phyloP scores from a whole-genome alignment of 805 yeast genomes.

The Starmerella sp. region DNA sequence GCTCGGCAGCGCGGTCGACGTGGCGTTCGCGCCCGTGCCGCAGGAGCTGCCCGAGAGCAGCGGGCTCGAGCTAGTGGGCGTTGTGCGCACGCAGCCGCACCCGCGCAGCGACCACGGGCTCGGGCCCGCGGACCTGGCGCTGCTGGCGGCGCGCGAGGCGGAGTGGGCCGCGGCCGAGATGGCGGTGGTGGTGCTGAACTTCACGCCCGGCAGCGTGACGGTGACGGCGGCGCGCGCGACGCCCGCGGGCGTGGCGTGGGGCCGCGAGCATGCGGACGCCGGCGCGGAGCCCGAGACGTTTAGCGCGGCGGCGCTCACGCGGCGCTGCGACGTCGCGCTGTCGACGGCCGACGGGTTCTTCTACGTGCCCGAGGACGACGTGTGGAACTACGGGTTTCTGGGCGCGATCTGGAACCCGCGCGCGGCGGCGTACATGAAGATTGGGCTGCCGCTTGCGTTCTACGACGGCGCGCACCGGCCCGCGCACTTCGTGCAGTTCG shows the following conservation, averaged over 20 bases:
- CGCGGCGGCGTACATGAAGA: conserved; percentile 49
- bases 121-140: conserved; percentile 60
- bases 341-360: conserved; percentile 71
- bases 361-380: conserved; percentile 67
- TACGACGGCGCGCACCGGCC: conserved; percentile 85
- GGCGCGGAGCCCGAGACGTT: conserved; percentile 51
- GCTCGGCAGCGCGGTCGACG: conserved; percentile 56
- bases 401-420: conserved; percentile 70
- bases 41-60: conserved; percentile 32
- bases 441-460: conserved; percentile 70
- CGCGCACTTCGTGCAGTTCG: conserved; percentile 68
- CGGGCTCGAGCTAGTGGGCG: conserved; percentile 73
- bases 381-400: conserved; percentile 88
- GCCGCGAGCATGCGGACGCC: conserved; percentile 43
- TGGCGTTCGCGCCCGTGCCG: conserved; percentile 44
- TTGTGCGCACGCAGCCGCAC: conserved; percentile 82
- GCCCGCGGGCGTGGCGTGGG: conserved; percentile 71
- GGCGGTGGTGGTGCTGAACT: conserved; percentile 53
- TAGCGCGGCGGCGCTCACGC: conserved; percentile 36
- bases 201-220: conserved; percentile 77
- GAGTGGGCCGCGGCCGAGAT: conserved; percentile 31
- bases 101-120: conserved; percentile 43
- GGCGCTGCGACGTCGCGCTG: conserved; percentile 53
- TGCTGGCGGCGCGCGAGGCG: conserved; percentile 38
- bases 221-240: conserved; percentile 53